Evolutionary conservation across 2,329 filamentous ascomycete species (phyloP).

Genomic region (Penicillium aurantiogriseum): DNA sequence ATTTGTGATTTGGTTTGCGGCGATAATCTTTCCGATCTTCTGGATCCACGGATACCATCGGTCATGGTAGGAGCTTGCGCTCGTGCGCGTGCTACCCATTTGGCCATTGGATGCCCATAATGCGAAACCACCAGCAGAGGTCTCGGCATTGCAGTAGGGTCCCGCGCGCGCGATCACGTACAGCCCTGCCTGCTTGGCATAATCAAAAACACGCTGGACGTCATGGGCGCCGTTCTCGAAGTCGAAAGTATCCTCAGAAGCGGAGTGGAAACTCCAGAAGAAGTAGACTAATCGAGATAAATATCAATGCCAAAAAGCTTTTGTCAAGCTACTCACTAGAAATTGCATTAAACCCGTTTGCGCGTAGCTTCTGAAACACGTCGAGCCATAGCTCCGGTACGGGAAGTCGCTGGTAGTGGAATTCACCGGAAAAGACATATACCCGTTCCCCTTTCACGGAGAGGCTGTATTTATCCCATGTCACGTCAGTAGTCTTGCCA

Average conservation of each 20-base stretch:
- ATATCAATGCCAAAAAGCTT: background rate
- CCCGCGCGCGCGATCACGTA: constrained; percentile 54
- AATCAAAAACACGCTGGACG: constrained; percentile 51
- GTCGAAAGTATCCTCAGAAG: constrained; percentile 41
- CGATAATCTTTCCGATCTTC: constrained; percentile 49
- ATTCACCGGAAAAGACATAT: constrained; percentile 52
- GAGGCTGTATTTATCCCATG: constrained; percentile 55
- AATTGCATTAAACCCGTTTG: constrained; percentile 54
- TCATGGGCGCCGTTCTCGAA: constrained; percentile 54
- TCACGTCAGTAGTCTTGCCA: constrained; percentile 46
- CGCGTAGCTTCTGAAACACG: constrained; percentile 55
- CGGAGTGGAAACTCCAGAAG: constrained; percentile 34
- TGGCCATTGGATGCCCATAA: constrained; percentile 51
- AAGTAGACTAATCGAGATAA: constrained; percentile 27
- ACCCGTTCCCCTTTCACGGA: constrained; percentile 50
- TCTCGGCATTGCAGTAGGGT: constrained; percentile 55
- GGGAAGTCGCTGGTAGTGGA: constrained; percentile 55
- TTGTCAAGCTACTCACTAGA: constrained; percentile 31
- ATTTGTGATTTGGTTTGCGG: constrained; percentile 51
- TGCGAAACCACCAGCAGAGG: constrained; percentile 48
- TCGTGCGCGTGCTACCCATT: constrained; percentile 45
- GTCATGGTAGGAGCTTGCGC: constrained; percentile 45
- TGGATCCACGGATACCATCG: constrained; percentile 51
- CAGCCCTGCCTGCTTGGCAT: constrained; percentile 52
- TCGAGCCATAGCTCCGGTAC: constrained; percentile 56